Conservation (phyloP, 257 asterid species). For the Solanum clarkiae region DNA sequence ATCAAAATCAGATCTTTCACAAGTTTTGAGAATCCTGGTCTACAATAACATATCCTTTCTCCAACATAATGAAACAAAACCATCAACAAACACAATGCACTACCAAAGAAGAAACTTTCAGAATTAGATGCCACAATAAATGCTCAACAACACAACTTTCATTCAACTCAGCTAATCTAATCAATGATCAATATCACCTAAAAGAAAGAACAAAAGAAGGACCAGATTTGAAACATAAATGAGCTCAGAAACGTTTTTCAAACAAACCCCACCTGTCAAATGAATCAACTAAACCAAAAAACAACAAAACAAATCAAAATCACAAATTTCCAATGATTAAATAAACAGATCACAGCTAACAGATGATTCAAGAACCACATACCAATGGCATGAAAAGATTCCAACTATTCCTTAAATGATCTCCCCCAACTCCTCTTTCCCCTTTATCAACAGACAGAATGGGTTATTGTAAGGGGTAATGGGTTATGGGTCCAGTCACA, state of each 20-base stretch:
- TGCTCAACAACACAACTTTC: neutral
- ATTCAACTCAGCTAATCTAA: neutral
- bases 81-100: neutral
- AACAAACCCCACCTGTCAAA: neutral
- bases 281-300: neutral
- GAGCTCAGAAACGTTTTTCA: neutral
- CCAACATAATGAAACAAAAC: neutral
- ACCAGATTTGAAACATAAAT: neutral
- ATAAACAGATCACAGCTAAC: neutral
- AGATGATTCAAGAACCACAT: neutral
- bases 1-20: neutral
- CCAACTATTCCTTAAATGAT: neutral
- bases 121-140: neutral
- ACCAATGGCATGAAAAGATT: neutral
- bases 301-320: neutral
- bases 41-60: neutral
- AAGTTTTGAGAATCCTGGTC: neutral
- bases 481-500: neutral
- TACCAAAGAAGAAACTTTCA: neutral
- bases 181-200: neutral
- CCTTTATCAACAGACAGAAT: neutral
- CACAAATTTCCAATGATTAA: neutral
- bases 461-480: neutral
- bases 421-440: neutral
- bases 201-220: neutral